These are phyloP conservation scores for Rutstroemia sp. DNA, from an alignment of 2,329 filamentous ascomycete species.

Conservation along the genomic window DNA sequence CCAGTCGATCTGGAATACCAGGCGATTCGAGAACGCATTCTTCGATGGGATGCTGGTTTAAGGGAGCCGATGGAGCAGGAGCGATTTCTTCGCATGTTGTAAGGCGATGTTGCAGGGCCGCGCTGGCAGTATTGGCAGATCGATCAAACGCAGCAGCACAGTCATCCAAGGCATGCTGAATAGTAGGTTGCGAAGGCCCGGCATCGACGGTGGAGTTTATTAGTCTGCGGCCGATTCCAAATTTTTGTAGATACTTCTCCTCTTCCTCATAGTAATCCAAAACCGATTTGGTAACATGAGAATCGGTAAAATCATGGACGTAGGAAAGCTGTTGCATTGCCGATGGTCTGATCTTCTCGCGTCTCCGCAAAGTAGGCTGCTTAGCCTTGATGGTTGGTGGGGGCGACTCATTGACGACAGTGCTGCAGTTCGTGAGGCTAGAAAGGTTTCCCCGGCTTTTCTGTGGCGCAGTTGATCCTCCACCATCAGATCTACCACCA, in stretches of 20 bases:
- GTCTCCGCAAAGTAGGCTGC: background rate
- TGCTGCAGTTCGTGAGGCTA: background rate
- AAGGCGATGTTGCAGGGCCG: background rate
- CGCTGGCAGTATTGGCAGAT: background rate
- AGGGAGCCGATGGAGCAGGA: background rate
- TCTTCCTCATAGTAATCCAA: constrained; percentile 22
- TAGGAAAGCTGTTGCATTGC: constrained; percentile 16
- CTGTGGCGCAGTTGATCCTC: background rate
- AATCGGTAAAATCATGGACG: constrained; percentile 23
- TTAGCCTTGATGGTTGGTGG: background rate
- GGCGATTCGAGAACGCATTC: background rate
- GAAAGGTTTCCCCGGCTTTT: background rate
- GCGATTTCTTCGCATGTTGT: background rate
- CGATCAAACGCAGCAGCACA: background rate
- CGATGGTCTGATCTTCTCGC: constrained; percentile 2
- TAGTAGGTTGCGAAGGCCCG: background rate
- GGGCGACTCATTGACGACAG: background rate
- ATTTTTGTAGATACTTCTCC: constrained; percentile 9
- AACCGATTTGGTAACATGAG: constrained; percentile 18
- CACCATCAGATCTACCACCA: background rate
- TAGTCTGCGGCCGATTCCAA: background rate
- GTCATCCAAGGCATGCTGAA: background rate
- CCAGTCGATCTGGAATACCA: background rate
- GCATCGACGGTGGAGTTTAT: background rate
- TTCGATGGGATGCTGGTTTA: background rate